A percentile compares a stretch with the other conserved stretches of the same genome.
Conservation (phyloP, 139 green algal genomes). For the Picochlorum costavermella region DNA sequence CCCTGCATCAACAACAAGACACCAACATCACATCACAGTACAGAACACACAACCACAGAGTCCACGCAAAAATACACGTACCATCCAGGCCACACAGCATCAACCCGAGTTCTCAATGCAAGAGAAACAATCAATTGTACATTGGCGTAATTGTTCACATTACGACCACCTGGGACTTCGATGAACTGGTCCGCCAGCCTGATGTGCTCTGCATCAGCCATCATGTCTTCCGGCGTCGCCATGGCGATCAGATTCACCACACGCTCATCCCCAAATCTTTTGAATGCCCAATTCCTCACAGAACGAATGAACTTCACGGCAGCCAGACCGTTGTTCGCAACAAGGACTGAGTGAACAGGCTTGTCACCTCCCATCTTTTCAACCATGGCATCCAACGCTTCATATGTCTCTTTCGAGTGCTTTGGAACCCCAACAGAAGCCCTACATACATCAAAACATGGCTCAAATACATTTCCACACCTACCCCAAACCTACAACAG, state of each 20-base stretch:
- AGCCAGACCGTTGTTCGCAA: constrained; percentile 61
- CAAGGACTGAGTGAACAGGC: constrained; percentile 16
- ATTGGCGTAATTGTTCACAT: constrained; percentile 99
- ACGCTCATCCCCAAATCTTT: constrained; percentile 55
- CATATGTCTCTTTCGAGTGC: constrained; percentile 13
- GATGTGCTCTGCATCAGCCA: constrained; percentile 91
- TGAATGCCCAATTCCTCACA: constrained; percentile 74
- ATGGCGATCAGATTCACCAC: constrained; percentile 84
- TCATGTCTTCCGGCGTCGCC: constrained; percentile 93
- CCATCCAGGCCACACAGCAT: constrained; percentile 96
- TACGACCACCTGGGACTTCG: constrained; percentile 89
- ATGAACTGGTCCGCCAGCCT: constrained; percentile 96
- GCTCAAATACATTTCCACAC: background rate
- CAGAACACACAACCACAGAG: background rate
- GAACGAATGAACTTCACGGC: constrained; percentile 96
- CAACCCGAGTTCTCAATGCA: constrained; percentile 69
- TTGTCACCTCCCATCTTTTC: constrained; percentile 22
- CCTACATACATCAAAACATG: background rate
- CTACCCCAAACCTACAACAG: background rate
- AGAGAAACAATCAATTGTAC: constrained; percentile 83
- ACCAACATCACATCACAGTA: background rate
- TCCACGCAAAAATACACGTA: constrained; percentile 21
- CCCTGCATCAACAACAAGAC: constrained; percentile 47
- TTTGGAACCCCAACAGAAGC: constrained; percentile 24
- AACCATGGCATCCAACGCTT: constrained; percentile 14